Percentiles rank a stretch among this genome's conserved stretches.
phyloP scores from a whole-genome alignment of 106 monocot species.

The Dendrobium officinale region DNA sequence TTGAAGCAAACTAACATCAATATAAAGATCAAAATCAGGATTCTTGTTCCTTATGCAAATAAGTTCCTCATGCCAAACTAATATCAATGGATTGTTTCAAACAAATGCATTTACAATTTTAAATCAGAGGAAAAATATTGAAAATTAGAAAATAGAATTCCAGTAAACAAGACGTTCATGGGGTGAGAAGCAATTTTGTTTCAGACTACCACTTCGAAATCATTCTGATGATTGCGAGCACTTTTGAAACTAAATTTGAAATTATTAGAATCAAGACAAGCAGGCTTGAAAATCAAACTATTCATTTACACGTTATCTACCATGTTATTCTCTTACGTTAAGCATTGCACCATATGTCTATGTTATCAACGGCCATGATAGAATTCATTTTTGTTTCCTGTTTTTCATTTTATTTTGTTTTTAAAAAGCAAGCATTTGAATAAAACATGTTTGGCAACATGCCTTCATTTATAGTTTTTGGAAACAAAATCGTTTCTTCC shows the following conservation, averaged over 20 bases:
- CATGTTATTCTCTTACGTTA: not conserved
- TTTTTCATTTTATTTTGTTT: not conserved
- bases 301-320: not conserved
- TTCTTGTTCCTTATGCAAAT: not conserved
- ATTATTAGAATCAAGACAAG: not conserved
- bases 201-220: too few species aligned
- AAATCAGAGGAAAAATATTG: not conserved
- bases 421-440: not conserved
- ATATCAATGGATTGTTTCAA: too few species aligned
- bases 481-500: too few species aligned
- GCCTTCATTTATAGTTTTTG: too few species aligned
- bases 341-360: not conserved
- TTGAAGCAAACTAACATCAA: not conserved
- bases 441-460: not conserved
- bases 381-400: not conserved
- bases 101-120: constrained; percentile 4
- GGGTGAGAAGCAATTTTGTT: too few species aligned
- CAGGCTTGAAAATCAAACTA: not conserved
- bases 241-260: too few species aligned
- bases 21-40: not conserved
- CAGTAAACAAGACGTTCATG: too few species aligned
- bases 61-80: not conserved
- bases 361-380: not conserved
- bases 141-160: not conserved
- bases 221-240: too few species aligned